Base-by-base conservation (phyloP, 345 rosid genomes). In the Microthlaspi erraticum region DNA sequence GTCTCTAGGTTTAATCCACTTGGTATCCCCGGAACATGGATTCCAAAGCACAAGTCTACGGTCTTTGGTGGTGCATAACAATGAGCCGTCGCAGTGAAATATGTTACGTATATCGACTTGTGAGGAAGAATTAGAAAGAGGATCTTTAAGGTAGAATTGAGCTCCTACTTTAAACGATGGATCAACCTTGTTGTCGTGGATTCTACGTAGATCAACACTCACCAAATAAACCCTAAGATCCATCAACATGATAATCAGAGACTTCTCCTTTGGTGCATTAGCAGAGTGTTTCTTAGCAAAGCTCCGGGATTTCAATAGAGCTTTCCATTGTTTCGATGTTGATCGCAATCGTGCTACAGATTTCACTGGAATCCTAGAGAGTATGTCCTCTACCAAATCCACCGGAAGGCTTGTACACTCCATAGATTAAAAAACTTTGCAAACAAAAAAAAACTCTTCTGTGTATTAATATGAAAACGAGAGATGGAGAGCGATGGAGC, bases 331-430 rank as follows among this genome's bases (percentile, higher is more conserved):
- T 13, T 59, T 59, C 12, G 48, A 59, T 20, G 34, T 59, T 2
- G 48, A 39, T 59, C 32, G 64, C 3, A 59, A 59, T 39, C 7
- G 33, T 59, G 34, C 29, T 18, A 59, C 48, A 7, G 34, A 13
- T 59, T 59, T 59, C 12, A 48, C 34, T 1, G 64, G 48, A 20
- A 59, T 12, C 64, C 64, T 19, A 7, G 48, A 39, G 12, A 59
- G 9, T 11, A 59, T 20, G 3, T 39, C 33, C 34, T 59, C 64
- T 38, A 59, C 4, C 33, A 39, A 19, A 14, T 59, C 64, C 45
- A 1, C 48, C 2, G 64, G 64, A 59, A 59, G 64, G 8, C 29
- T 20, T 38, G 19, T 23, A 18, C 34, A 3, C 7, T 59, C 64
- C 64, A 59, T 59, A 59, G 6, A 19, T 58, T 38, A 9, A 58